phyloP scores from a whole-genome alignment of 352 stramenopile species.

The Phytopythium vexans region DNA sequence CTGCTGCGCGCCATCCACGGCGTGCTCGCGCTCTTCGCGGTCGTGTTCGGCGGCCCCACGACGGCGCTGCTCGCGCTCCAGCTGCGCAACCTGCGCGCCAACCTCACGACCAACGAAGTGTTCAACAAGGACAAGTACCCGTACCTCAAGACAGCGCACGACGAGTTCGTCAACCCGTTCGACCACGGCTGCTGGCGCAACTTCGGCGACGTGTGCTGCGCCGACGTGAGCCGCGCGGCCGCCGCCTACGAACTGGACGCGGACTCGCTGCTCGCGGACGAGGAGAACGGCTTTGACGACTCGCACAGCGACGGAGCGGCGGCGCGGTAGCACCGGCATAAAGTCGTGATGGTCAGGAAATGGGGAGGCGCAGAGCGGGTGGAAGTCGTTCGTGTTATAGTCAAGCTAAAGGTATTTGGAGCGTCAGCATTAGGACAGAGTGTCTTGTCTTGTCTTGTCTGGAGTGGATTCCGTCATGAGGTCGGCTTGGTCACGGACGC shows the following conservation, averaged over 20 bases:
- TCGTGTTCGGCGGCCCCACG: constrained; percentile 72
- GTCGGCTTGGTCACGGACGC: constrained; percentile 30
- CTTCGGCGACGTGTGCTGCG: constrained; percentile 50
- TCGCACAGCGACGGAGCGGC: too few species aligned
- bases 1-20: constrained; percentile 55
- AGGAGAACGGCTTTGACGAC: background rate
- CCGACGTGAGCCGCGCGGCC: background rate
- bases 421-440: too few species aligned
- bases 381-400: too few species aligned
- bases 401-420: too few species aligned
- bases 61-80: constrained; percentile 56
- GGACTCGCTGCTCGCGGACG: background rate
- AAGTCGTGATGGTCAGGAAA: too few species aligned
- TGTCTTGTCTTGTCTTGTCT: too few species aligned
- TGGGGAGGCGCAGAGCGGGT: too few species aligned
- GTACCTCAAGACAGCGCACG: constrained; percentile 76
- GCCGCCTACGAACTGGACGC: constrained; percentile 4
- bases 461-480: background rate
- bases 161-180: constrained; percentile 81
- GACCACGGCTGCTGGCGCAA: constrained; percentile 58
- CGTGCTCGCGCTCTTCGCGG: constrained; percentile 45
- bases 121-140: constrained; percentile 89
- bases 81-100: constrained; percentile 64
- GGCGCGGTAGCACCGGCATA: too few species aligned
- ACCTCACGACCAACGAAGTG: constrained; percentile 84